Evolutionary conservation across 2,329 filamentous ascomycete genomes (phyloP).

Genomic region (Amesomyces nigricolor): DNA sequence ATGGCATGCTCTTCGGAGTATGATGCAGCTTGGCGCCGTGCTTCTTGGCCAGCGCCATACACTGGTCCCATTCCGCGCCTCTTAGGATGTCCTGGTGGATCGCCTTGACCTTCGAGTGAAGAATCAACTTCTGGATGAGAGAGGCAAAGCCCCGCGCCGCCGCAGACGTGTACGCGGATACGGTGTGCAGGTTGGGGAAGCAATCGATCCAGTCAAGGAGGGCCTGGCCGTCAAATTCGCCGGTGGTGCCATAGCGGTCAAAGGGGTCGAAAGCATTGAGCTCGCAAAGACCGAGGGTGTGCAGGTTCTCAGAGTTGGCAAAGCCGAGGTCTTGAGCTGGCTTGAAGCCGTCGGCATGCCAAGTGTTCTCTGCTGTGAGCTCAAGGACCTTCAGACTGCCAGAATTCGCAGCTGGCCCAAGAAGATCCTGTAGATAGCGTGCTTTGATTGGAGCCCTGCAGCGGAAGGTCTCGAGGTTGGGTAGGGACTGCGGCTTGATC

Average conservation of each 20-base stretch:
- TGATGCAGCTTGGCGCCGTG: constrained; percentile 14
- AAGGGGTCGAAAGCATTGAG: constrained; percentile 21
- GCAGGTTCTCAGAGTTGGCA: constrained; percentile 13
- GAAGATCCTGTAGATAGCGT: constrained; percentile 4
- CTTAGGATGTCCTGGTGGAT: constrained; percentile 18
- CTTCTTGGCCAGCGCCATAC: constrained; percentile 6
- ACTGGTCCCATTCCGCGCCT: constrained; percentile 14
- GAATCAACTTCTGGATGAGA: constrained; percentile 17
- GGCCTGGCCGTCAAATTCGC: constrained; percentile 20
- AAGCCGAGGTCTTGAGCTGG: constrained; percentile 16
- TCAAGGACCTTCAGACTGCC: constrained; percentile 22
- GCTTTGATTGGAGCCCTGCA: constrained; percentile 2
- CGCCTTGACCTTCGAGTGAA: constrained; percentile 11
- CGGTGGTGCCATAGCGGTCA: neutral
- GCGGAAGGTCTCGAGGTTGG: constrained; percentile 23
- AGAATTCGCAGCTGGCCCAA: constrained; percentile 8
- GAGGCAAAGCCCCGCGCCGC: neutral
- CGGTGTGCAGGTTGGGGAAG: constrained; percentile 22
- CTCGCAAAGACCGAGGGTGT: constrained; percentile 21
- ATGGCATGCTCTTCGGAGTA: neutral
- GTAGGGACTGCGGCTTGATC: neutral
- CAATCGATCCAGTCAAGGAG: constrained; percentile 22
- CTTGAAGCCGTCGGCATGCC: neutral
- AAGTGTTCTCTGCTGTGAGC: constrained; percentile 3
- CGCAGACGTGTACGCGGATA: constrained; percentile 20